Evolutionary conservation across 2,329 filamentous ascomycete genomes (phyloP), one percentile per base, ranked within the genome.

Genomic region (Clarireedia monteithiana): DNA sequence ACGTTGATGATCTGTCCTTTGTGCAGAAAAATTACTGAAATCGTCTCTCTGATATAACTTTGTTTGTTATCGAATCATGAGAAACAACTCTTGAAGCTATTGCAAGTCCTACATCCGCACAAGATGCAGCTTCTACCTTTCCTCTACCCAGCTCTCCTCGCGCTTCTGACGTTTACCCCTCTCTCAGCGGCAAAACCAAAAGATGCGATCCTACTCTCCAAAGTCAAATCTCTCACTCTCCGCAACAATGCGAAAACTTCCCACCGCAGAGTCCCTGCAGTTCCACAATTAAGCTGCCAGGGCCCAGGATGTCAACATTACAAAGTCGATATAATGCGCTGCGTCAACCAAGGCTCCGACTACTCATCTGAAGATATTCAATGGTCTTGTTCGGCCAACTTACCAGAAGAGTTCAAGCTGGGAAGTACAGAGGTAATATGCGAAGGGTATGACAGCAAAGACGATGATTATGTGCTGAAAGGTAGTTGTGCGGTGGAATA

Each of bases 401-500:
- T 86, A 15, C 83, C 84, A 0, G 73, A 77, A 23, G 80, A 84
- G 66, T 77, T 86, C 60, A 81, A 80, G 71, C 82, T 97, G 27
- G 91, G 89, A 56, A 80, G 81, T 59, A 96, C 92, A 10, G 91
- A 97, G 60, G 92, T 97, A 55, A 77, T 91, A 10, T 99, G 94
- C 71, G 92, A 99, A 68, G 92, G 94, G 10, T 97, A 96, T 73
- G 75, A 81, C 57, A 77, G 75, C 14, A 73, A 85, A 0, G 82
- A 92, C 48, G 94, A 97, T 69, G 83, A 83, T 0, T 95, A 90
- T 70, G 81, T 97, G n/a, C 74, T 97, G 53, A 91, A 88, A 66
- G 94, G 94, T 23, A 94, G 88, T 70, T 97, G 92, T 72, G 94
- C 88, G 14, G 91, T 96, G 24, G 89, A 96, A 72, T 97, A 97